These are phyloP conservation scores for Ceratopteris richardii DNA, from an alignment of 75 land plant genomes.

Conservation along the genomic window DNA sequence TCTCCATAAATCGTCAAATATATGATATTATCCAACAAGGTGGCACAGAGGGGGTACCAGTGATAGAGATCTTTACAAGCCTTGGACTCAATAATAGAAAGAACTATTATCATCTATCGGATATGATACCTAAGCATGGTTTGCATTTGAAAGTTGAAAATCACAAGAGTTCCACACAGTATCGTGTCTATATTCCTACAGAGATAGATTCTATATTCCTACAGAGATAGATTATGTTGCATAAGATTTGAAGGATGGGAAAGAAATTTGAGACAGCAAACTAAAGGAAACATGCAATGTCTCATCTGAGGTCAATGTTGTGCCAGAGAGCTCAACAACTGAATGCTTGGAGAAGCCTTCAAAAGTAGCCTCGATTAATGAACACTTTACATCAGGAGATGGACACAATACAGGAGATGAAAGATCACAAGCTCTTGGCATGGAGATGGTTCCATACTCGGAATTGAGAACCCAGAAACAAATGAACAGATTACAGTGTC, in stretches of 20 bases:
- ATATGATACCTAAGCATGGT: slow-evolving; percentile 59
- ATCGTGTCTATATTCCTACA: slow-evolving; percentile 68
- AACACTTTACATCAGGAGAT: not conserved
- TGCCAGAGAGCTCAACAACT: too few relatives aligned
- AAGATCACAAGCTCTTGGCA: not conserved
- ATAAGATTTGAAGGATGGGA: too few relatives aligned
- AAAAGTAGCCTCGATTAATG: not conserved
- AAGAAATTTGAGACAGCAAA: too few relatives aligned
- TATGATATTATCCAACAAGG: slow-evolving; percentile 71
- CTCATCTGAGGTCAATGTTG: too few relatives aligned
- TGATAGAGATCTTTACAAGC: slow-evolving; percentile 53
- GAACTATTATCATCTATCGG: slow-evolving; percentile 43
- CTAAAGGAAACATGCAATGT: too few relatives aligned
- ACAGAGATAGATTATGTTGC: not conserved
- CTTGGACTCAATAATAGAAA: slow-evolving; percentile 72
- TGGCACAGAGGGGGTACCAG: slow-evolving; percentile 64
- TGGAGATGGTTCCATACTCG: not conserved
- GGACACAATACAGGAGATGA: not conserved
- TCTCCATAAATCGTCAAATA: slow-evolving; percentile 73
- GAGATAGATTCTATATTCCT: too few relatives aligned
- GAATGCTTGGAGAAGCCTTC: too few relatives aligned
- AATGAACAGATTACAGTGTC: not conserved
- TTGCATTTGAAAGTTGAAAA: slow-evolving; percentile 51
- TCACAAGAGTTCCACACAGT: slow-evolving; percentile 45
- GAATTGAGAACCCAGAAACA: not conserved